Evolutionary conservation across 1,284 basidiomycete genomes (phyloP).

Genomic region (Ustilago cynodontis): DNA sequence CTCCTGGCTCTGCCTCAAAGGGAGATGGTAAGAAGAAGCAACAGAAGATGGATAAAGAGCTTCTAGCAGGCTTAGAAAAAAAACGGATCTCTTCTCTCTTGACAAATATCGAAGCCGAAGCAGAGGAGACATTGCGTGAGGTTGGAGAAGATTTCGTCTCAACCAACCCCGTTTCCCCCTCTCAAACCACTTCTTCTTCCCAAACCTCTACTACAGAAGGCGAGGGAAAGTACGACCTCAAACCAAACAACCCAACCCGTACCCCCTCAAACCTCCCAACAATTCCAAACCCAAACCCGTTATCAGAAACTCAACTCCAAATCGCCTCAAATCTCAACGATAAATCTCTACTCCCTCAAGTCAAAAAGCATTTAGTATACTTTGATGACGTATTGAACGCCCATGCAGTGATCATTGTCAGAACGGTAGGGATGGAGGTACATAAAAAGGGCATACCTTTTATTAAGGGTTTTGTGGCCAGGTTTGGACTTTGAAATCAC

Average conservation of each 20-base stretch:
- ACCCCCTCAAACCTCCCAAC: neutral
- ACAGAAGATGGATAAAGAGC: neutral
- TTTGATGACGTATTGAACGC: slow-evolving; percentile 53
- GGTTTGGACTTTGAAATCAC: slow-evolving; percentile 24
- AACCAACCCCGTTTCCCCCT: neutral
- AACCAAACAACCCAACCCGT: slow-evolving; percentile 15
- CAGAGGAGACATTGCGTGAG: slow-evolving; percentile 32
- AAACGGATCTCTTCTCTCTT: slow-evolving; percentile 21
- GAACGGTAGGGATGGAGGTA: slow-evolving; percentile 27
- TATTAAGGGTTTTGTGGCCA: slow-evolving; percentile 21
- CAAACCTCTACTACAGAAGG: neutral
- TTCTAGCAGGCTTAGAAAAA: neutral
- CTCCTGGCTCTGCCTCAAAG: neutral
- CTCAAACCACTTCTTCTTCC: slow-evolving; percentile 3
- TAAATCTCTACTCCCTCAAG: slow-evolving; percentile 21
- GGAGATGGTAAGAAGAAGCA: neutral
- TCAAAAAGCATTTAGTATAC: slow-evolving; percentile 52
- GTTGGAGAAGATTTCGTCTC: slow-evolving; percentile 25
- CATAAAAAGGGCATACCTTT: slow-evolving; percentile 38
- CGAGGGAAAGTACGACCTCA: neutral
- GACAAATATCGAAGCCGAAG: slow-evolving; percentile 19
- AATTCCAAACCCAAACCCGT: slow-evolving; percentile 15
- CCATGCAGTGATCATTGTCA: slow-evolving; percentile 60
- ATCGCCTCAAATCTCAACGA: slow-evolving; percentile 48
- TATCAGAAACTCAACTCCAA: slow-evolving; percentile 24